Percentiles rank a stretch among this genome's conserved stretches.
These are phyloP conservation scores for Penicillium sp. DNA, from an alignment of 2,329 filamentous ascomycete genomes.

Conservation along the genomic window DNA sequence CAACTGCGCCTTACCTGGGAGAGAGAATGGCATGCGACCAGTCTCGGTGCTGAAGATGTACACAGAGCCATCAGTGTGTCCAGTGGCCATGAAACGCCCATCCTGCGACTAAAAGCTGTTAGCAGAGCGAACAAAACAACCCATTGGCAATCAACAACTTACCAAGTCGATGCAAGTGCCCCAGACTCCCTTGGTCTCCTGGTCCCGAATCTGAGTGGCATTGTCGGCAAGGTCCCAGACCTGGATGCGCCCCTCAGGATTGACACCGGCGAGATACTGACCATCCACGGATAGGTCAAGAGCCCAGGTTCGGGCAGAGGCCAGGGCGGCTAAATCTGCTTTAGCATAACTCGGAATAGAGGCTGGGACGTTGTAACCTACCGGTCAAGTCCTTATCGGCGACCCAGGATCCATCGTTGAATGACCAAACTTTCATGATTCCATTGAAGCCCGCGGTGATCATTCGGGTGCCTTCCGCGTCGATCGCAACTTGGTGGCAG, in stretches of 20 bases:
- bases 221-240: slow-evolving; percentile 73
- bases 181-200: slow-evolving; percentile 91
- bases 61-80: slow-evolving; percentile 86
- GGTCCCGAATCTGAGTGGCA: slow-evolving; percentile 70
- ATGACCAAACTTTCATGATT: slow-evolving; percentile 79
- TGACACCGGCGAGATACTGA: slow-evolving; percentile 80
- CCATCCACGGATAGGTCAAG: slow-evolving; percentile 83
- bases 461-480: slow-evolving; percentile 68
- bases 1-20: slow-evolving; percentile 62
- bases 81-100: slow-evolving; percentile 83
- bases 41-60: slow-evolving; percentile 96
- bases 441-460: slow-evolving; percentile 89
- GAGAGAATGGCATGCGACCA: slow-evolving; percentile 78
- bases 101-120: slow-evolving; percentile 58
- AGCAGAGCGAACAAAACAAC: background rate
- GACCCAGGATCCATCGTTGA: slow-evolving; percentile 58
- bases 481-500: slow-evolving; percentile 82
- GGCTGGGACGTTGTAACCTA: slow-evolving; percentile 25
- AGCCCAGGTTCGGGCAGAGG: slow-evolving; percentile 77
- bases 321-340: slow-evolving; percentile 14
- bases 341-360: slow-evolving; percentile 5
- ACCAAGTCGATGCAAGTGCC: slow-evolving; percentile 83
- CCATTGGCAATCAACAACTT: slow-evolving; percentile 23
- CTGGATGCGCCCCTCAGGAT: slow-evolving; percentile 82
- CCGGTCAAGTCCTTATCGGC: slow-evolving; percentile 50